A percentile compares a stretch with the other conserved stretches of the same genome.
phyloP scores from a whole-genome alignment of 148 eudicot genomes.

The Arctostaphylos glauca region DNA sequence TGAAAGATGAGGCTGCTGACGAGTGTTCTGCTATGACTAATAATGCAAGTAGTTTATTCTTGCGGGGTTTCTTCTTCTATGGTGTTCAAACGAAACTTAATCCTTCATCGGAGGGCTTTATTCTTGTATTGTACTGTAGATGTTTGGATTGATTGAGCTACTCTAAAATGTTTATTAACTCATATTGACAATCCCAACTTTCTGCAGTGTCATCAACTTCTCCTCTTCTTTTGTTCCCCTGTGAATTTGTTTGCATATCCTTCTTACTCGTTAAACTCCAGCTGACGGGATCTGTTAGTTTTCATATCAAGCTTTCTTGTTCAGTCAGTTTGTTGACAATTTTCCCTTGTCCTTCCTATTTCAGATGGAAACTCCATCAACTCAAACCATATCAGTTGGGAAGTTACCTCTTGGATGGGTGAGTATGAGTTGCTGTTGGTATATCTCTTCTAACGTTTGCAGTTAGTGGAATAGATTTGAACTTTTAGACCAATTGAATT shows the following conservation, averaged over 20 bases:
- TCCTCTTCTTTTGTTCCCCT: background rate
- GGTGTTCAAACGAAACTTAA: no score
- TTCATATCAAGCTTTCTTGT: background rate
- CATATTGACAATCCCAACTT: background rate
- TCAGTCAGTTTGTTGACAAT: slow-evolving; percentile 11
- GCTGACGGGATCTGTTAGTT: background rate
- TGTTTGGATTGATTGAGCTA: background rate
- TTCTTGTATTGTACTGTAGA: background rate
- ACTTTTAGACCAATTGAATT: background rate
- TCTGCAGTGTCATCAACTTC: background rate
- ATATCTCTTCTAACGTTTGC: background rate
- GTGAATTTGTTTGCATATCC: background rate
- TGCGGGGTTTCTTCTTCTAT: no score
- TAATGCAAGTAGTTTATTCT: slow-evolving; percentile 39
- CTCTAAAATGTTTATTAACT: background rate
- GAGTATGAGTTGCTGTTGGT: slow-evolving; percentile 29
- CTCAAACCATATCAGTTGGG: slow-evolving; percentile 30
- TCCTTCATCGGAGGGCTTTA: no score
- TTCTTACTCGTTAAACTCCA: background rate
- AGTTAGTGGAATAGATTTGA: background rate
- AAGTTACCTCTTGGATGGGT: slow-evolving; percentile 86
- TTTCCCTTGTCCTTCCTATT: slow-evolving; percentile 20
- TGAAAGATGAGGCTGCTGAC: slow-evolving; percentile 50
- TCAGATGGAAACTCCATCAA: slow-evolving; percentile 50
- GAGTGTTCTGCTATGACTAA: slow-evolving; percentile 21